A percentile compares a stretch with the other conserved stretches of the same genome.
These are phyloP conservation scores for Penicillium waksmanii DNA, from an alignment of 495 filamentous ascomycete genomes.

Conservation along the genomic window DNA sequence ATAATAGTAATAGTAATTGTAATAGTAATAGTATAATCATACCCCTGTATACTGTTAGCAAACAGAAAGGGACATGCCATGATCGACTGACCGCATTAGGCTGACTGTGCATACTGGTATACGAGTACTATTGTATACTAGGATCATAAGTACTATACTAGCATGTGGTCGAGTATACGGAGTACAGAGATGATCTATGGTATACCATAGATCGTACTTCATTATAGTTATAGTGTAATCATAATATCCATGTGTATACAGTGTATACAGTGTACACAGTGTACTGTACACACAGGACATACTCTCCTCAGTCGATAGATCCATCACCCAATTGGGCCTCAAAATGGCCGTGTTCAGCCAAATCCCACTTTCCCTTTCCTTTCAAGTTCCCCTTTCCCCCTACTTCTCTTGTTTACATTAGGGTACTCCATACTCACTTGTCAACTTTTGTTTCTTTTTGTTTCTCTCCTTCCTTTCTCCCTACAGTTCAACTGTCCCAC, in stretches of 20 bases:
- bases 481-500: not conserved
- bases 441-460: not conserved
- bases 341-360: slow-evolving; percentile 20
- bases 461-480: not conserved
- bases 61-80: no score
- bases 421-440: no score
- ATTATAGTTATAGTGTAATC: not conserved
- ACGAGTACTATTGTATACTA: no score
- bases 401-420: not conserved
- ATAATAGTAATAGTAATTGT: no score
- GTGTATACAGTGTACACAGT: not conserved
- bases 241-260: not conserved
- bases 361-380: not conserved
- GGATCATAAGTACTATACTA: no score
- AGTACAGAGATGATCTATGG: no score
- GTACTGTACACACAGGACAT: no score
- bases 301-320: slow-evolving; percentile 3
- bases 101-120: no score
- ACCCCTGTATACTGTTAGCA: no score
- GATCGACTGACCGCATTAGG: no score
- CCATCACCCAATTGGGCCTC: slow-evolving; percentile 1
- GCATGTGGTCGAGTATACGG: no score
- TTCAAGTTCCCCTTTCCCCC: not conserved
- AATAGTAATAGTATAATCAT: no score
- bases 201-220: not conserved